A percentile compares a stretch with the other conserved stretches of the same genome.
These are phyloP conservation scores for Fusarium poae DNA, from an alignment of 2,329 filamentous ascomycete genomes.

Conservation along the genomic window DNA sequence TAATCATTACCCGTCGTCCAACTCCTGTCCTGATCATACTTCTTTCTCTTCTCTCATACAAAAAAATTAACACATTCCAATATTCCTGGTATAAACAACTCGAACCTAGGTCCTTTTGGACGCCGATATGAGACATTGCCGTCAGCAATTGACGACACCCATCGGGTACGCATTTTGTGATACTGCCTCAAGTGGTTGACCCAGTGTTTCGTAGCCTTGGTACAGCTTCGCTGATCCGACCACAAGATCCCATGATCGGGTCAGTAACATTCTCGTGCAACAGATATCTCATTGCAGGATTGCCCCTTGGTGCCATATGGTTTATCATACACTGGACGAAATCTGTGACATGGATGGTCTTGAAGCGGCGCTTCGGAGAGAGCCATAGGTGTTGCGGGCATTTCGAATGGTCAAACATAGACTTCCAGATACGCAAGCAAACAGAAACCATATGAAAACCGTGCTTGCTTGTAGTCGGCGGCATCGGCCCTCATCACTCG, in stretches of 20 bases:
- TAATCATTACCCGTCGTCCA: constrained; percentile 32
- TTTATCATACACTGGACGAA: constrained; percentile 56
- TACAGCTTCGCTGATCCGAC: not conserved
- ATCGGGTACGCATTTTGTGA: constrained; percentile 5
- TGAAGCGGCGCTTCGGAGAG: constrained; percentile 54
- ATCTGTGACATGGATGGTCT: constrained; percentile 70
- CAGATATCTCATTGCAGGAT: not conserved
- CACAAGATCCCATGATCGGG: not conserved
- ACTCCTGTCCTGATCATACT: constrained; percentile 24
- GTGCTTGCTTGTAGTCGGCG: constrained; percentile 80
- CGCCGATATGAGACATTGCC: constrained; percentile 20
- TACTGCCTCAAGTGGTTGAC: not conserved
- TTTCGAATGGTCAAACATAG: constrained; percentile 68
- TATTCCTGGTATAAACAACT: constrained; percentile 16
- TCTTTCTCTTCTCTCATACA: constrained; percentile 18
- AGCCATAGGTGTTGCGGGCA: constrained; percentile 62
- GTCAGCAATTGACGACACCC: constrained; percentile 13
- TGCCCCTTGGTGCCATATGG: not conserved
- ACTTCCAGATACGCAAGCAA: constrained; percentile 69
- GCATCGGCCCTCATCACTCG: constrained; percentile 73
- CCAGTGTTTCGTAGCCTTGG: not conserved
- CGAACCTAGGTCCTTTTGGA: constrained; percentile 15
- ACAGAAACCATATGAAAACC: constrained; percentile 85
- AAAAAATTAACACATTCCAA: constrained; percentile 20
- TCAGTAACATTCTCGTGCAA: not conserved